Percentiles rank a stretch among this genome's conserved stretches.
These are phyloP conservation scores for Gremmenia infestans DNA, from an alignment of 2,329 filamentous ascomycete genomes.

Conservation along the genomic window DNA sequence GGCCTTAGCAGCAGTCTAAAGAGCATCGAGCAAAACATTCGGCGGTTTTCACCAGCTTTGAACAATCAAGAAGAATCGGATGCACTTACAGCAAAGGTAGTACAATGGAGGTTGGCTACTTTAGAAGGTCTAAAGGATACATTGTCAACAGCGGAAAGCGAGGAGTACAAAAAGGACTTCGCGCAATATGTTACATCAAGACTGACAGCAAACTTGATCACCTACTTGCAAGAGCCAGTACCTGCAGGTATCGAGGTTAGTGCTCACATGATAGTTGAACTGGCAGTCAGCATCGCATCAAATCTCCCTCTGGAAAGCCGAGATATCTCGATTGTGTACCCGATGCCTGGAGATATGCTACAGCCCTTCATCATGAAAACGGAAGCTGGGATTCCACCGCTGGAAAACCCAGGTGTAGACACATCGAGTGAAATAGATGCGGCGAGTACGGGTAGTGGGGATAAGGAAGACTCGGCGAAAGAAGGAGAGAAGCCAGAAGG, in stretches of 20 bases:
- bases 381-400: conserved; percentile 60
- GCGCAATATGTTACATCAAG: conserved; percentile 65
- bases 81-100: conserved; percentile 77
- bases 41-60: conserved; percentile 67
- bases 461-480: conserved; percentile 30
- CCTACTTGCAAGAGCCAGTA: conserved; percentile 70
- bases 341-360: conserved; percentile 68
- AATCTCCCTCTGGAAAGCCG: conserved; percentile 88
- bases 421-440: conserved; percentile 23
- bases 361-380: conserved; percentile 77
- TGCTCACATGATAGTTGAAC: conserved; percentile 86
- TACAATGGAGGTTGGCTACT: conserved; percentile 90
- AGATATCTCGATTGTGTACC: conserved; percentile 84
- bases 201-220: conserved; percentile 64
- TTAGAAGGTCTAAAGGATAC: conserved; percentile 78
- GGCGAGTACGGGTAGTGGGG: conserved; percentile 26
- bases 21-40: conserved; percentile 80
- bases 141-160: conserved; percentile 60
- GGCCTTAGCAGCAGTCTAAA: conserved; percentile 75
- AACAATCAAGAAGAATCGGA: conserved; percentile 84
- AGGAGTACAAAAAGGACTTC: conserved; percentile 62
- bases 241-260: conserved; percentile 81
- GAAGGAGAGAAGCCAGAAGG: conserved; percentile 25
- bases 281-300: conserved; percentile 78
- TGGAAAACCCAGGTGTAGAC: conserved; percentile 40